Evolutionary conservation across 306 rosid genomes (phyloP).

Genomic region (Gastrolobium bilobum): DNA sequence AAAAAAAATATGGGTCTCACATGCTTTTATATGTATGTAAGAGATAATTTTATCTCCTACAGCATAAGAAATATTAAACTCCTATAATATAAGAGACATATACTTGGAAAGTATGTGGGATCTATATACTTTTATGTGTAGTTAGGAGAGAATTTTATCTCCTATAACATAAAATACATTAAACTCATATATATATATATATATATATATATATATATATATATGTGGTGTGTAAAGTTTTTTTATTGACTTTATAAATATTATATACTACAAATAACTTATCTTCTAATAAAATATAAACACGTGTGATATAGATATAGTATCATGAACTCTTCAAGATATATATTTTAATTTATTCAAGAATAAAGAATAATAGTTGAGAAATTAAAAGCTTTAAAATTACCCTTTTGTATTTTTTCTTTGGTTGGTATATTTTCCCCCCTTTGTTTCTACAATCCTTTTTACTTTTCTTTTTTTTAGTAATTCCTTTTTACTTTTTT

Average conservation of each 20-base stretch:
- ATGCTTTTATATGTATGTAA: too few species aligned
- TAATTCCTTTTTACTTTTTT: background rate
- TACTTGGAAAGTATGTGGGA: too few species aligned
- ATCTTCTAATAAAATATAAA: background rate
- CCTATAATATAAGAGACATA: too few species aligned
- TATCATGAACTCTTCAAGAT: background rate
- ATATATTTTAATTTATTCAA: background rate
- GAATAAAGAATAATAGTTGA: slow-evolving; percentile 8
- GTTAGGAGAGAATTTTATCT: too few species aligned
- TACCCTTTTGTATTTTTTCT: background rate
- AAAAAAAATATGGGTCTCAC: too few species aligned
- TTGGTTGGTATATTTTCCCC: too few species aligned
- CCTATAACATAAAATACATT: too few species aligned
- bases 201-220: background rate
- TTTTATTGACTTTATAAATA: background rate
- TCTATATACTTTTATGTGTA: too few species aligned
- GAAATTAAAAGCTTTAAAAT: background rate
- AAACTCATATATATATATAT: too few species aligned
- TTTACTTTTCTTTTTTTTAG: background rate
- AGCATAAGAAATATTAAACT: too few species aligned
- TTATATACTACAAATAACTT: background rate
- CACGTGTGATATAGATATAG: background rate
- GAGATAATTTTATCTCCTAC: too few species aligned
- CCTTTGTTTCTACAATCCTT: background rate
- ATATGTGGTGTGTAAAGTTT: background rate